Base-by-base conservation (phyloP, 1,284 basidiomycete genomes). In the Boletus holoroseus region DNA sequence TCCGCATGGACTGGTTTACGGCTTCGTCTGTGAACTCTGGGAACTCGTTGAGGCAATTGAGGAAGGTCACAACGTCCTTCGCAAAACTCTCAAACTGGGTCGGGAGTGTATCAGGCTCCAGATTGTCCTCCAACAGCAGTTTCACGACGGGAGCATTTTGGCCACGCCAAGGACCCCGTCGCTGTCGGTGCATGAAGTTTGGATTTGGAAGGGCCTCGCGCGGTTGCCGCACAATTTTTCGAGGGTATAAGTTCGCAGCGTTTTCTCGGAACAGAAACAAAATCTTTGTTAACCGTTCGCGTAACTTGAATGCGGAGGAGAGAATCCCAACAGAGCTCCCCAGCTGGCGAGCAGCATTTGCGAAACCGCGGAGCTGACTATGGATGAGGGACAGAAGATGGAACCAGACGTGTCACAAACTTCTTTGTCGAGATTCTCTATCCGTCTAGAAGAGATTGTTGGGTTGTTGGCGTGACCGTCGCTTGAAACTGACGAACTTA, bases 21-120 rank as follows among this genome's bases (percentile, higher is more conserved):
- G 72, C 74, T 49, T 81, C 77, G 32, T 81, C 76, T 24, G 74
- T 76, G 45, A 79, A 79, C 61, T 77, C 78, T 1, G 78, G 77
- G 35, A 81, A 80, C 50, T 79, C 78, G 49, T 79, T 79, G 43
- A 80, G 63, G 50, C 76, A 76, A 32, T 76, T 72, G 28, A 80
- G 60, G 50, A 81, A 80, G 0, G 73, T 75, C 27, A 70, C 71
- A 2, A 81, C 71, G 46, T 80, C 78, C 46, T 62, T 64, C 3
- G 79, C 76, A 39, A 81, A 71, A 13, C 64, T 63, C 50, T 72
- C 68, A 24, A 79, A 63, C 62, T 80, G 65, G 7, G 39, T 9
- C 0, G 58, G 59, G 42, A 70, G 66, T 5, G 64, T 66, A 27
- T 67, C 68, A 2, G 66, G 55, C 27, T 66, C 66, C 8, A 70